Percentiles rank a stretch among this genome's conserved stretches.
Evolutionary conservation across 2,329 filamentous ascomycete genomes (phyloP).

Genomic region (Zelopaecilomyces penicillatus): DNA sequence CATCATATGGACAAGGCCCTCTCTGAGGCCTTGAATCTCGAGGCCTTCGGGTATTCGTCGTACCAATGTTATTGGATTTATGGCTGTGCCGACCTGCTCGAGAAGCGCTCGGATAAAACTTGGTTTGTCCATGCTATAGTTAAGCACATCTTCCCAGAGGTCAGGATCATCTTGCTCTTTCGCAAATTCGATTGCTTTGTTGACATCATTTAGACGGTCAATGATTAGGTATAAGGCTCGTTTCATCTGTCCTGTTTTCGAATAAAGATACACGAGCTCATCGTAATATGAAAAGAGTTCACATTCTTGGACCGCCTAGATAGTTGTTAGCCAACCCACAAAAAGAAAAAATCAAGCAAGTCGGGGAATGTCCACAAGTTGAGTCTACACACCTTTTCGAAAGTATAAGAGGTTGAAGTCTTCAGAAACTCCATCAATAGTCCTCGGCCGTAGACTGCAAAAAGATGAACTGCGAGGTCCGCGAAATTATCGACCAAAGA

Average conservation of each 20-base stretch:
- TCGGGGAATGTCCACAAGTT: too few relatives aligned
- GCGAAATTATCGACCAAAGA: constrained; percentile 78
- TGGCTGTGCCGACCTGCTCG: constrained; percentile 87
- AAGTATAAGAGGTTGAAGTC: constrained; percentile 77
- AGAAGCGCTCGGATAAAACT: constrained; percentile 86
- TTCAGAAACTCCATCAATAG: constrained; percentile 83
- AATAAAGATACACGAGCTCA: constrained; percentile 91
- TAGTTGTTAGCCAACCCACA: not conserved
- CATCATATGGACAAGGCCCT: constrained; percentile 84
- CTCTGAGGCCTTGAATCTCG: constrained; percentile 81
- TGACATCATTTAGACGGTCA: constrained; percentile 82
- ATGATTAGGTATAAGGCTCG: constrained; percentile 88
- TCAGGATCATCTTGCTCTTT: constrained; percentile 89
- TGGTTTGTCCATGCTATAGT: constrained; percentile 97
- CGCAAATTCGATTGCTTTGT: constrained; percentile 86
- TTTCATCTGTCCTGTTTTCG: constrained; percentile 91
- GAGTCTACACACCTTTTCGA: constrained; percentile 53
- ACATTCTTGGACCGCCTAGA: constrained; percentile 63
- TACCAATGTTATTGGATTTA: constrained; percentile 86
- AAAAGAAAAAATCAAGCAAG: constrained; percentile 8
- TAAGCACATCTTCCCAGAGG: constrained; percentile 87
- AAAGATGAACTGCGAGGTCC: constrained; percentile 77
- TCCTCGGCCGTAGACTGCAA: constrained; percentile 71
- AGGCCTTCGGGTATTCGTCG: constrained; percentile 85
- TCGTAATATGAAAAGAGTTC: constrained; percentile 74